Evolutionary conservation across 2,329 filamentous ascomycete species (phyloP), one percentile per base, ranked within the genome.

Genomic region (Arthrinium puccinioides): DNA sequence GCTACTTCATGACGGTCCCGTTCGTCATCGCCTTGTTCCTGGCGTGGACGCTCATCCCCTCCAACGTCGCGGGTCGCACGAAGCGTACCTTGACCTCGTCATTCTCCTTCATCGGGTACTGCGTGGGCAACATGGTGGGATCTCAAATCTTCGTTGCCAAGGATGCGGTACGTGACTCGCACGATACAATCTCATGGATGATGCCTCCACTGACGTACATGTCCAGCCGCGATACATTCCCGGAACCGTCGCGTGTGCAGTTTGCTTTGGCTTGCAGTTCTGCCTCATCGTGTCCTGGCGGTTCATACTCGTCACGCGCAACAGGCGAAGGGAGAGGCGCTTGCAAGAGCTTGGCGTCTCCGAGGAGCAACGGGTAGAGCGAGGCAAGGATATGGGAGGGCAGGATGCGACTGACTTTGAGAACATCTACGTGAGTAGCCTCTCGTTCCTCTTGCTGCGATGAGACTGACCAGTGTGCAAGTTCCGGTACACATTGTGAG

Each of bases 1-100:
- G 49, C 27, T 60, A 56, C 41, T 54, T 60, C 41, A 57, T 63
- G 45, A 59, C 56, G 1, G 56, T 61, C 1, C 50, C 58, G 1
- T 56, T 51, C 20, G 51, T 57, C 16, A 51, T 62, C 11, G 49
- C 44, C 6, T 36, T 60, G 4, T 61, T 60, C 37, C 40, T 60
- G 1, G 57, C 55, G 7, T 60, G 55, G 58, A 56, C 56, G 0
- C 39, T 61, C 28, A 59, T 69, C 32, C 63, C 66, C 0, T 65
- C 62, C 23, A 70, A 70, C 45, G 56, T 66, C 4, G 64, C 63
- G 5, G 66, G 67, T 7, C 56, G 64, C 7, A 70, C 67, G 0
- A 70, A 70, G 16, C 9, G 40, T 18, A 42, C 40, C 3, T 32
- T 42, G 9, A 42, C 40, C 8, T 42, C 40, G 5, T 42, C 40